Percentiles rank a stretch among this genome's conserved stretches.
Conservation (phyloP, 805 yeast genomes). For the Teunomyces stri region DNA sequence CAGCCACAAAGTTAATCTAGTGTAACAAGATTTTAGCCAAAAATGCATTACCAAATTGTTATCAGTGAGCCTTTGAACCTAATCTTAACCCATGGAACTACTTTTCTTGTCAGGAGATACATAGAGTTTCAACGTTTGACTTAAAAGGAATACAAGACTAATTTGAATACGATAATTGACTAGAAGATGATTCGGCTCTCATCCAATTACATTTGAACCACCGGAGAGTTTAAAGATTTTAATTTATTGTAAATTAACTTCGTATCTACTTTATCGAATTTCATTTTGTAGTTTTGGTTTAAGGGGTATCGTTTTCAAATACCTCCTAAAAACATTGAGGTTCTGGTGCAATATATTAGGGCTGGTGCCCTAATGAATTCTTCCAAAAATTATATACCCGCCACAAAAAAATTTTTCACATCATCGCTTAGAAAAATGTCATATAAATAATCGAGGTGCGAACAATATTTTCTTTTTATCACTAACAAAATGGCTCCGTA, state of each 20-base stretch:
- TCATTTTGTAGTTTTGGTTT: background rate
- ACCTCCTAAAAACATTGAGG: background rate
- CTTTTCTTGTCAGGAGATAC: background rate
- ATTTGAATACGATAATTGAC: too few relatives aligned
- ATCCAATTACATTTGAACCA: too few relatives aligned
- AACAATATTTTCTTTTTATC: background rate
- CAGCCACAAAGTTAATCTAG: background rate
- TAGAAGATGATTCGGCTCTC: too few relatives aligned
- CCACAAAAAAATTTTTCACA: background rate
- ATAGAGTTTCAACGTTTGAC: too few relatives aligned
- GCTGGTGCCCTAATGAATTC: background rate
- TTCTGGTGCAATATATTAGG: background rate
- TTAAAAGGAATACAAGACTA: too few relatives aligned
- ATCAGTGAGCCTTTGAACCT: background rate
- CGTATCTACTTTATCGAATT: too few relatives aligned
- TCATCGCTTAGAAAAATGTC: background rate
- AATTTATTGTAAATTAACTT: too few relatives aligned
- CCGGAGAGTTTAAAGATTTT: too few relatives aligned
- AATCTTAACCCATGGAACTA: background rate
- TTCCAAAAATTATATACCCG: background rate
- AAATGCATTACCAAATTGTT: background rate
- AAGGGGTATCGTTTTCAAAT: background rate
- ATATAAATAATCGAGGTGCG: constrained; percentile 1
- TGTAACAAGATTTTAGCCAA: background rate
- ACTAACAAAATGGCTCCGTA: constrained; percentile 33